A percentile compares a stretch with the other conserved stretches of the same genome.
These are phyloP conservation scores for Chlamydomonas reinhardtii DNA, from an alignment of 163 green algal genomes.

Conservation along the genomic window DNA sequence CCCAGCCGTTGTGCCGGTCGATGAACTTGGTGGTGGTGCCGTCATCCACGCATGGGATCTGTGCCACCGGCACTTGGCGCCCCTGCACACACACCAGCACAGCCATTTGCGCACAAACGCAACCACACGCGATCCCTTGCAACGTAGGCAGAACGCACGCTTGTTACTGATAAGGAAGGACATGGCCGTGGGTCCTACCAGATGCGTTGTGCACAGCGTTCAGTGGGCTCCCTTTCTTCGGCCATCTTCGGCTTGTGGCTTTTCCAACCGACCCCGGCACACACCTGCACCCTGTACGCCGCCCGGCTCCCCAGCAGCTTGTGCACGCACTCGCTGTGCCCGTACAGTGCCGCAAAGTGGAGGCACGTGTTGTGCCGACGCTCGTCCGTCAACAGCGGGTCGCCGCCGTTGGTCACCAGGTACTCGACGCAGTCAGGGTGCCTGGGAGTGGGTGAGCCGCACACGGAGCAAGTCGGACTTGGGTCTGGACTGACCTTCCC, in stretches of 20 bases:
- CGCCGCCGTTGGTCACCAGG: slow-evolving; percentile 65
- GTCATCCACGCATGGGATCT: slow-evolving; percentile 64
- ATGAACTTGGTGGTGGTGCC: slow-evolving; percentile 54
- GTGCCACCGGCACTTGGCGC: slow-evolving; percentile 51
- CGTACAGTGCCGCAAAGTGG: slow-evolving; percentile 62
- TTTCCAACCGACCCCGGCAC: no score
- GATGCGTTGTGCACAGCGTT: no score
- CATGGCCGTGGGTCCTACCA: no score
- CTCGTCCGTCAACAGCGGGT: slow-evolving; percentile 61
- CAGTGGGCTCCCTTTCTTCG: no score
- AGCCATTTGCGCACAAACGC: background rate
- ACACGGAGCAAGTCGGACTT: no score
- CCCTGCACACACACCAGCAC: background rate
- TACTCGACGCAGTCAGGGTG: slow-evolving; percentile 68
- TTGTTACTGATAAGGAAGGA: no score
- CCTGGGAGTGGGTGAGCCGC: slow-evolving; percentile 11
- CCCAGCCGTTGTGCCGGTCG: slow-evolving; percentile 71
- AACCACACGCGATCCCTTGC: background rate
- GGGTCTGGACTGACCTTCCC: no score
- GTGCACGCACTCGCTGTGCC: slow-evolving; percentile 65
- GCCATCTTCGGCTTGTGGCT: no score
- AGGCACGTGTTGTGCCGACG: slow-evolving; percentile 66
- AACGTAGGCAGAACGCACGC: no score
- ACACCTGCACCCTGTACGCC: slow-evolving; percentile 54
- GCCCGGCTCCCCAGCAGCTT: slow-evolving; percentile 57